phyloP scores from a whole-genome alignment of 1,284 basidiomycete genomes.

The Kwoniella shivajii region DNA sequence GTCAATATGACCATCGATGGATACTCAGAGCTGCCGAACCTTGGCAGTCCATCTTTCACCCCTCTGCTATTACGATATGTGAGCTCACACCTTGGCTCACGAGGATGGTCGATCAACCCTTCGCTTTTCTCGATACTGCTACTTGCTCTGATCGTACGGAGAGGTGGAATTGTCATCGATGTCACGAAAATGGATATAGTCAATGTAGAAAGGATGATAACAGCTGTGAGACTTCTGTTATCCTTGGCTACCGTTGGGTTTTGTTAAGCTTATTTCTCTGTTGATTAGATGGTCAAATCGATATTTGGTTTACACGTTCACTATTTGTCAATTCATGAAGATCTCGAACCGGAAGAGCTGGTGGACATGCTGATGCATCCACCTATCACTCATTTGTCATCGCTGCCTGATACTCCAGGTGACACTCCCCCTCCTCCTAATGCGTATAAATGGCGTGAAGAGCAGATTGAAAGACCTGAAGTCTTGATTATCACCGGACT shows the following conservation, averaged over 20 bases:
- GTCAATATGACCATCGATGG: neutral
- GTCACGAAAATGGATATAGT: slow-evolving; percentile 12
- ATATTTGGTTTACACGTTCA: slow-evolving; percentile 35
- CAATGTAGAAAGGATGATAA: slow-evolving; percentile 2
- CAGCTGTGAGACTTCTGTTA: slow-evolving; percentile 12
- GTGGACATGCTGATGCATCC: neutral
- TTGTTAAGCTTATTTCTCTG: neutral
- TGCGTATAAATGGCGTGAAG: too few species aligned
- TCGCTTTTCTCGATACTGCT: slow-evolving; percentile 39
- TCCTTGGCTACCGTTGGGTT: neutral
- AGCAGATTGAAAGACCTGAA: too few species aligned
- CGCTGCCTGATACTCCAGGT: too few species aligned
- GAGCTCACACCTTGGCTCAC: slow-evolving; percentile 8
- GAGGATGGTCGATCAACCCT: slow-evolving; percentile 33
- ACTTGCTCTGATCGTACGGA: slow-evolving; percentile 33
- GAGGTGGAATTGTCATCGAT: slow-evolving; percentile 45
- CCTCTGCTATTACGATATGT: slow-evolving; percentile 23
- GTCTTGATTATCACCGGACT: slow-evolving; percentile 40
- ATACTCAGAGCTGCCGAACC: neutral
- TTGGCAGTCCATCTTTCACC: slow-evolving; percentile 15
- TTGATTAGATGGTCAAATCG: slow-evolving; percentile 23
- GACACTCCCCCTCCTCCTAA: too few species aligned
- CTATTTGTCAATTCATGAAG: slow-evolving; percentile 14
- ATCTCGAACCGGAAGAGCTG: slow-evolving; percentile 10
- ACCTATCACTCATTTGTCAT: neutral